Conservation (phyloP, 768 basidiomycete species). For the Austroboletus festivus region DNA sequence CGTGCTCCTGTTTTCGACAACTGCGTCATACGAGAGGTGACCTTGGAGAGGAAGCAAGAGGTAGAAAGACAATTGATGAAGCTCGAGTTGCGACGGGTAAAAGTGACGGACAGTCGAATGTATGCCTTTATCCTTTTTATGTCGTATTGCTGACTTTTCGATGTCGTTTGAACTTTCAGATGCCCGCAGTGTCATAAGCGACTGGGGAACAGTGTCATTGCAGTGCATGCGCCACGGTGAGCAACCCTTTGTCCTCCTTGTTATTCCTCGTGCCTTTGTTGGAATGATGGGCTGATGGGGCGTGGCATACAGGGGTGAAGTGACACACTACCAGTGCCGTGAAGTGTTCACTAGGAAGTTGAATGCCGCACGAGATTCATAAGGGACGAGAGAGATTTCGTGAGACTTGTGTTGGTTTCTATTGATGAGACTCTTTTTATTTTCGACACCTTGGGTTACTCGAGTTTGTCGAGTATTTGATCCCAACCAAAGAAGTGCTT, state of each 20-base stretch:
- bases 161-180: constrained; percentile 38
- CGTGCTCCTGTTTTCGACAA: constrained; percentile 68
- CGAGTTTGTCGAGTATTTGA: no score
- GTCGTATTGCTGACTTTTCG: neutral
- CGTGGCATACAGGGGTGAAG: constrained; percentile 67
- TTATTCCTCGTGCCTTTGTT: neutral
- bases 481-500: no score
- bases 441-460: no score
- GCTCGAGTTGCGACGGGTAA: constrained; percentile 78
- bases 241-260: constrained; percentile 21
- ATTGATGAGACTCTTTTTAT: no score
- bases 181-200: constrained; percentile 97
- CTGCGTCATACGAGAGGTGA: constrained; percentile 64
- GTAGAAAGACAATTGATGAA: constrained; percentile 68
- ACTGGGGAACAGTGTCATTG: constrained; percentile 89
- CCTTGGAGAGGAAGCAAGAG: constrained; percentile 75
- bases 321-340: constrained; percentile 94
- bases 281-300: neutral
- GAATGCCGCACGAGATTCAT: constrained; percentile 37
- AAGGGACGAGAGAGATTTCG: no score
- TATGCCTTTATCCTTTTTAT: constrained; percentile 39
- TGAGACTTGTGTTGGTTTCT: no score
- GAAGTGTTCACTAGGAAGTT: constrained; percentile 70
- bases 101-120: constrained; percentile 91
- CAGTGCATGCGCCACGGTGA: constrained; percentile 85